These are phyloP conservation scores for Ophiosphaerella korrae DNA, from an alignment of 2,329 filamentous ascomycete species.

Conservation along the genomic window DNA sequence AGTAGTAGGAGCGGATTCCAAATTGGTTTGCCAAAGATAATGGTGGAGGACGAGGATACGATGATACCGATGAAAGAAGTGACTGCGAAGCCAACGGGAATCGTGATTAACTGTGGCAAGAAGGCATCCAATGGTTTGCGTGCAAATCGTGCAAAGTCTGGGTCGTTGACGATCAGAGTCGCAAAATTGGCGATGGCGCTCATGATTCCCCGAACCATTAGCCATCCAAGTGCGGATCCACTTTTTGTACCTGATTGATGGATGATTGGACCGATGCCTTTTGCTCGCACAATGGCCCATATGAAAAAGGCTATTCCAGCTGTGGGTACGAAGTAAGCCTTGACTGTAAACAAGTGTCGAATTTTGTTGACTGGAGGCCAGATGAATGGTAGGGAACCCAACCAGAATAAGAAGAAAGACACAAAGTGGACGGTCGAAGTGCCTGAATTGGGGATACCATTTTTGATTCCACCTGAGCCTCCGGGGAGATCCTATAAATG, in stretches of 20 bases:
- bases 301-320: slow-evolving; percentile 87
- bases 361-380: slow-evolving; percentile 91
- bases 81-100: slow-evolving; percentile 59
- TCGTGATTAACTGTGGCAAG: slow-evolving; percentile 73
- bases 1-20: slow-evolving; percentile 52
- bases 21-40: slow-evolving; percentile 50
- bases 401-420: slow-evolving; percentile 88
- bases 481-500: neutral
- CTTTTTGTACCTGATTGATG: slow-evolving; percentile 66
- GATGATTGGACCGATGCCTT: slow-evolving; percentile 83
- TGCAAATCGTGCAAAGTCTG: slow-evolving; percentile 86
- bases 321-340: slow-evolving; percentile 80
- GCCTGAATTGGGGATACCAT: slow-evolving; percentile 70
- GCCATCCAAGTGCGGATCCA: slow-evolving; percentile 77
- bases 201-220: slow-evolving; percentile 85
- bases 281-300: slow-evolving; percentile 81
- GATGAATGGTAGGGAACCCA: slow-evolving; percentile 77
- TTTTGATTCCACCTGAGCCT: slow-evolving; percentile 60
- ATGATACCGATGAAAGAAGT: slow-evolving; percentile 78
- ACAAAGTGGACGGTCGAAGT: slow-evolving; percentile 77
- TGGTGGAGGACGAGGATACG: slow-evolving; percentile 53
- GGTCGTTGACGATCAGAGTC: slow-evolving; percentile 78
- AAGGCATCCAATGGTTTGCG: slow-evolving; percentile 75
- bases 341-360: slow-evolving; percentile 88
- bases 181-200: slow-evolving; percentile 88